These are phyloP conservation scores for Rosa multiflora DNA, from an alignment of 306 rosid species.

Conservation along the genomic window DNA sequence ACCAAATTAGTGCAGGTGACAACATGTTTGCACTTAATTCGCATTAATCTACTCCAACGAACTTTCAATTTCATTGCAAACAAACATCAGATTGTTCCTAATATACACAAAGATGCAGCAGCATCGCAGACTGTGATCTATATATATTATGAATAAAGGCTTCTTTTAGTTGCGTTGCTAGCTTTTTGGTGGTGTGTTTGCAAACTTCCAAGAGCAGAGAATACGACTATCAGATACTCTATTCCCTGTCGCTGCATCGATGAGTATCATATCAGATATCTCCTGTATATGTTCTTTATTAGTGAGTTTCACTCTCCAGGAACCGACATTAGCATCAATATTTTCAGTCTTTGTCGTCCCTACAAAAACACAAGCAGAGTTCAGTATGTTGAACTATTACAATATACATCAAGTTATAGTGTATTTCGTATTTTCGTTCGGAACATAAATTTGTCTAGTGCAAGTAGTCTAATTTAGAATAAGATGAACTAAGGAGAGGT, in stretches of 20 bases:
- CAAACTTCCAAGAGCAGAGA: conserved; percentile 59
- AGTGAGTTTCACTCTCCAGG: conserved; percentile 45
- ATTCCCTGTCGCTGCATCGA: conserved; percentile 42
- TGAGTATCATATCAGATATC: conserved; percentile 43
- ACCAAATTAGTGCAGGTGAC: too few species aligned
- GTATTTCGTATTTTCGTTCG: too few species aligned
- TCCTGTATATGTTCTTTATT: conserved; percentile 40
- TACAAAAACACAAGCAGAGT: conserved; percentile 13
- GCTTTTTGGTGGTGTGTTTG: not conserved
- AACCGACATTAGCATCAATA: conserved; percentile 50
- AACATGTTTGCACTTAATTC: not conserved
- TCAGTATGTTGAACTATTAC: not conserved
- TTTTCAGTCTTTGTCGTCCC: conserved; percentile 65
- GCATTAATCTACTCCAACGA: not conserved
- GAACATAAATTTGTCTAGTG: not conserved
- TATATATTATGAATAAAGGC: too few species aligned
- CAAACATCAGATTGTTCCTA: not conserved
- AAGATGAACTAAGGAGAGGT: not conserved
- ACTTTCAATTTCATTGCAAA: not conserved
- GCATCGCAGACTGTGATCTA: too few species aligned
- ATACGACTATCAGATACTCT: conserved; percentile 34
- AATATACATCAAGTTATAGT: too few species aligned
- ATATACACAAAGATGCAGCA: too few species aligned
- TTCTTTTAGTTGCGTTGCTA: too few species aligned
- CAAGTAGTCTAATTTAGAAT: not conserved